A percentile compares a stretch with the other conserved stretches of the same genome.
Evolutionary conservation across 257 asterid genomes (phyloP).

Genomic region (Salvia rosmarinus): DNA sequence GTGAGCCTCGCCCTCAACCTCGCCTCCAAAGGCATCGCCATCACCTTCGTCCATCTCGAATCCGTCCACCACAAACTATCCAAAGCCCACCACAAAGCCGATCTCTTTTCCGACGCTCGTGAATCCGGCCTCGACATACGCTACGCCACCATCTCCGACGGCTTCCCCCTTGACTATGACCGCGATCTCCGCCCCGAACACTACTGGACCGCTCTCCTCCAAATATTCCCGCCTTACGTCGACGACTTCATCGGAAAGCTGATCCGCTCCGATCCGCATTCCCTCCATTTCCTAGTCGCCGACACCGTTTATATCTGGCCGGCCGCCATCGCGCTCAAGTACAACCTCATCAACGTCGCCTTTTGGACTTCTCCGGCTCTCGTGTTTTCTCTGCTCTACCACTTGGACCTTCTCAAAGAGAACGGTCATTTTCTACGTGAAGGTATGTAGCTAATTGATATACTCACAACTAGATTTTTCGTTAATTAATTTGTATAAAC

Average conservation of each 20-base stretch:
- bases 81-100: constrained; percentile 31
- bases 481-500: background rate
- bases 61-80: constrained; percentile 53
- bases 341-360: constrained; percentile 45
- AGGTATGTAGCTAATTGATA: constrained; percentile 28
- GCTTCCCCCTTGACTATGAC: constrained; percentile 46
- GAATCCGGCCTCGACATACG: constrained; percentile 54
- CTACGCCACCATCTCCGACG: no score
- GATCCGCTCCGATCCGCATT: constrained; percentile 34
- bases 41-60: constrained; percentile 61
- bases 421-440: constrained; percentile 42
- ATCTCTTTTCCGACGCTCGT: constrained; percentile 42
- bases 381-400: constrained; percentile 45
- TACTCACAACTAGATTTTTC: background rate
- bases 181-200: constrained; percentile 26
- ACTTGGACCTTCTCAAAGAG: constrained; percentile 41
- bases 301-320: constrained; percentile 47
- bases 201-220: constrained; percentile 38
- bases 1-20: constrained; percentile 57
- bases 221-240: constrained; percentile 38
- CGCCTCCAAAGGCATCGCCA: constrained; percentile 61
- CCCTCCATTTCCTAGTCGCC: constrained; percentile 41
- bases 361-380: constrained; percentile 43
- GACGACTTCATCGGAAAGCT: constrained; percentile 45
- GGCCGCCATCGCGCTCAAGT: constrained; percentile 43